These are phyloP conservation scores for Euclidium syriacum DNA, from an alignment of 345 rosid species.

Conservation along the genomic window DNA sequence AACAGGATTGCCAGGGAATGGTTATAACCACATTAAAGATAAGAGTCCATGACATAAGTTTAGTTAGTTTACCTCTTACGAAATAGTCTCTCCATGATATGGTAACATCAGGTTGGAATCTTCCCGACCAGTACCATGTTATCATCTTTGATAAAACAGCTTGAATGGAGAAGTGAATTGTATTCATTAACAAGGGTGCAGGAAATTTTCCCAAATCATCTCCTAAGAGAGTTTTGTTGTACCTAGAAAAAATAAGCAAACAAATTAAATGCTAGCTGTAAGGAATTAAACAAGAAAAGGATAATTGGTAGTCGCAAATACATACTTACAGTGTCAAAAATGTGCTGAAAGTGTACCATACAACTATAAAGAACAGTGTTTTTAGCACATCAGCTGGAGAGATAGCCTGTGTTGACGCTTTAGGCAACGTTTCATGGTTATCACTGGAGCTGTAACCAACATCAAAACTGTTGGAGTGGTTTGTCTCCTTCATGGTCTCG, in stretches of 20 bases:
- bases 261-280: slow-evolving; percentile 1
- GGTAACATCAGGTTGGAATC: slow-evolving; percentile 50
- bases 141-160: slow-evolving; percentile 74
- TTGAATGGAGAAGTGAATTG: slow-evolving; percentile 89
- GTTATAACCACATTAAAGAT: neutral
- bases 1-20: neutral
- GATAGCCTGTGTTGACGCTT: slow-evolving; percentile 33
- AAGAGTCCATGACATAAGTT: neutral
- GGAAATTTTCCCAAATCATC: slow-evolving; percentile 96
- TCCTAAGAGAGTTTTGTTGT: slow-evolving; percentile 92
- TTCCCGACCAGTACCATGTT: slow-evolving; percentile 81
- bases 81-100: slow-evolving; percentile 90
- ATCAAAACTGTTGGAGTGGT: slow-evolving; percentile 31
- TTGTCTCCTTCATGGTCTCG: slow-evolving; percentile 34
- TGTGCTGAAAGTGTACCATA: slow-evolving; percentile 99
- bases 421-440: slow-evolving; percentile 29
- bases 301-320: neutral
- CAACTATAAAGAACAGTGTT: slow-evolving; percentile 88
- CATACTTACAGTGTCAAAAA: slow-evolving; percentile 93
- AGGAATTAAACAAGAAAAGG: neutral
- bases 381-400: slow-evolving; percentile 76
- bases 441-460: slow-evolving; percentile 30
- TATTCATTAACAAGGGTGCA: slow-evolving; percentile 96
- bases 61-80: slow-evolving; percentile 52
- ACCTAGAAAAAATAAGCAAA: slow-evolving; percentile 41